Percentiles rank a stretch among this genome's conserved stretches.
Evolutionary conservation across 2,329 filamentous ascomycete species (phyloP).

Genomic region (Beauveria medogensis): DNA sequence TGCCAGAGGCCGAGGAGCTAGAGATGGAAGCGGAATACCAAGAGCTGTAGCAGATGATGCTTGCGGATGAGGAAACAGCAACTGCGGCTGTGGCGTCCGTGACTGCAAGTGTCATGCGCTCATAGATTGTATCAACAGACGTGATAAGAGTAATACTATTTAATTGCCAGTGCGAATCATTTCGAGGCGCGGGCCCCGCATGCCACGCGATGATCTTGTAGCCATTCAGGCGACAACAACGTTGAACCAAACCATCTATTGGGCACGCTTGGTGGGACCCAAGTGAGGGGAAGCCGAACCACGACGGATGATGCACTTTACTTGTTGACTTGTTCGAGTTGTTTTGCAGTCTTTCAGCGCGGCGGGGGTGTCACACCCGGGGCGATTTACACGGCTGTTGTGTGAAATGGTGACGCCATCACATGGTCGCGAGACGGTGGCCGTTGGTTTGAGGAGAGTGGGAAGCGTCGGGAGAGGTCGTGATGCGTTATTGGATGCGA

Average conservation of each 20-base stretch:
- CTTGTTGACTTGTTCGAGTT: neutral
- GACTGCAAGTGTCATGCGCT: neutral
- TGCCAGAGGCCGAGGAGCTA: neutral
- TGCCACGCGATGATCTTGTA: constrained; percentile 5
- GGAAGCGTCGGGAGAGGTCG: neutral
- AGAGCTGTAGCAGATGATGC: constrained; percentile 27
- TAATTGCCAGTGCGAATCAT: neutral
- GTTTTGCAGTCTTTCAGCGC: neutral
- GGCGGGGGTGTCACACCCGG: neutral
- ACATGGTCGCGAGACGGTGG: constrained; percentile 1
- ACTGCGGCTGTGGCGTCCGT: constrained; percentile 1
- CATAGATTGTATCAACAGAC: constrained; percentile 3
- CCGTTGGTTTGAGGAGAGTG: neutral
- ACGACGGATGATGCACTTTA: constrained; percentile 3
- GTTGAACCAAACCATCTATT: neutral
- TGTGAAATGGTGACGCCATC: constrained; percentile 2
- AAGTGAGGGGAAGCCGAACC: constrained; percentile 7
- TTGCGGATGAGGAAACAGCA: neutral
- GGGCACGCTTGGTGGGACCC: constrained; percentile 6
- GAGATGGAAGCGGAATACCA: constrained; percentile 27
- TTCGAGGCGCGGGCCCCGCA: neutral
- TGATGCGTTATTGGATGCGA: constrained; percentile 3
- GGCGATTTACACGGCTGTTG: neutral
- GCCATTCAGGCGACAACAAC: constrained; percentile 7
- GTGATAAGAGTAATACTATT: neutral